phyloP scores from a whole-genome alignment of 1,284 basidiomycete genomes.

The Ustilago xerochloae region DNA sequence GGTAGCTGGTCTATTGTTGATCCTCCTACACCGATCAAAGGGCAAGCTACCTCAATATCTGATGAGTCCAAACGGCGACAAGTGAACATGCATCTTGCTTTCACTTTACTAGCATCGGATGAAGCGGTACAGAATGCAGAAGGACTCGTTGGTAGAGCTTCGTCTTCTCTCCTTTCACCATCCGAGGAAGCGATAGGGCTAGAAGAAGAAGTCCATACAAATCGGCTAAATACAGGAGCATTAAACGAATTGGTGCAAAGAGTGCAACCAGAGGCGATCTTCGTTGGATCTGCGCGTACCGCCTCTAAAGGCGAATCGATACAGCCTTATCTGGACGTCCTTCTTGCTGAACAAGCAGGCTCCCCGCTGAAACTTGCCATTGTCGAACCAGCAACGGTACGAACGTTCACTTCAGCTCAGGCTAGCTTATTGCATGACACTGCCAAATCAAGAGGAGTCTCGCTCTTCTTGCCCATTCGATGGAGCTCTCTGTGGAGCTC shows the following conservation, averaged over 20 bases:
- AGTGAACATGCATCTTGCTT: constrained; percentile 17
- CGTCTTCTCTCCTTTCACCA: not conserved
- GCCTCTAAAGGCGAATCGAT: not conserved
- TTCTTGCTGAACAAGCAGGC: constrained; percentile 1
- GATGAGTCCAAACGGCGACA: not conserved
- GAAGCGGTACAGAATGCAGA: constrained; percentile 2
- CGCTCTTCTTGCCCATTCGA: constrained; percentile 21
- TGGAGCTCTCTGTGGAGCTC: constrained; percentile 12
- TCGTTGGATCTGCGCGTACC: constrained; percentile 20
- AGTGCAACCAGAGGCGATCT: constrained; percentile 15
- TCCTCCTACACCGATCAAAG: constrained; percentile 17
- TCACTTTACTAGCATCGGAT: constrained; percentile 6
- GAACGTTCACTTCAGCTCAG: constrained; percentile 8
- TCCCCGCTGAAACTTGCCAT: not conserved
- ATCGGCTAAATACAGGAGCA: constrained; percentile 3
- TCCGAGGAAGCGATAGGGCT: not conserved
- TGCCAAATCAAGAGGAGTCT: not conserved
- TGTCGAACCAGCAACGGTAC: constrained; percentile 27
- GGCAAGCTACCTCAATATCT: not conserved
- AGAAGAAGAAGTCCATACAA: constrained; percentile 7
- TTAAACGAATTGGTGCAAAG: not conserved
- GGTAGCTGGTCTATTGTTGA: constrained; percentile 38
- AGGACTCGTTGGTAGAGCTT: constrained; percentile 8
- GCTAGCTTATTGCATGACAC: constrained; percentile 16
- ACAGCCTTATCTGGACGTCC: not conserved